These are phyloP conservation scores for Debaryomycetaceae sp. DNA, from an alignment of 1,139 yeast genomes.

Conservation along the genomic window DNA sequence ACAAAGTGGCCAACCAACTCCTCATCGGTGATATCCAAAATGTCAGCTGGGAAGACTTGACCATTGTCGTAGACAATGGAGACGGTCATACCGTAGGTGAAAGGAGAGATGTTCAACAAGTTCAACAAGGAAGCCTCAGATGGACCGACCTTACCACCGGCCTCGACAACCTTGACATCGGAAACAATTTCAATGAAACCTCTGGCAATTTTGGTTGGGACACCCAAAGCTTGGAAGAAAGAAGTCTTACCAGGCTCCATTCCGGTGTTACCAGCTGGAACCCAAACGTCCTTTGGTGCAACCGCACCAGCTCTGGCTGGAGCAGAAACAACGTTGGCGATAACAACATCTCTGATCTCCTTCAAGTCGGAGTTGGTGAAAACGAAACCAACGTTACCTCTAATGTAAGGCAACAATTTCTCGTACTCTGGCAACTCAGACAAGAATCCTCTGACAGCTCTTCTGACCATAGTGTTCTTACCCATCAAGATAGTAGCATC, in stretches of 20 bases:
- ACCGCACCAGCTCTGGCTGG: slow-evolving; percentile 99
- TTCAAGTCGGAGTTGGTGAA: slow-evolving; percentile 97
- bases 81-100: slow-evolving; percentile 97
- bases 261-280: slow-evolving; percentile 99
- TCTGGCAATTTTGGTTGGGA: slow-evolving; percentile 99
- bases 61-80: slow-evolving; percentile 98
- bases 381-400: slow-evolving; percentile 98
- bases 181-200: slow-evolving; percentile 99
- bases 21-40: slow-evolving; percentile 98
- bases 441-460: slow-evolving; percentile 97
- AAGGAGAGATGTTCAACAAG: slow-evolving; percentile 99
- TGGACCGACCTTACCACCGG: slow-evolving; percentile 91
- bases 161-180: slow-evolving; percentile 92
- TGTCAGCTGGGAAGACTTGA: slow-evolving; percentile 93
- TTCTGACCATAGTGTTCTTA: slow-evolving; percentile 99
- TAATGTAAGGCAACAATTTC: slow-evolving; percentile 90
- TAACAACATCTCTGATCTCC: slow-evolving; percentile 81
- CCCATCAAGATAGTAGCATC: slow-evolving; percentile 97
- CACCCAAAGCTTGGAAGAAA: slow-evolving; percentile 99
- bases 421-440: slow-evolving; percentile 94
- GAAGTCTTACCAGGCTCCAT: slow-evolving; percentile 99
- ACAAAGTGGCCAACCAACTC: slow-evolving; percentile 92
- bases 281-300: slow-evolving; percentile 96
- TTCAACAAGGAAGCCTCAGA: slow-evolving; percentile 98
- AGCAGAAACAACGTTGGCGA: slow-evolving; percentile 97